Percentiles rank a stretch among this genome's conserved stretches.
Evolutionary conservation across 352 stramenopile genomes (phyloP).

Genomic region (Phytophthora megakarya): DNA sequence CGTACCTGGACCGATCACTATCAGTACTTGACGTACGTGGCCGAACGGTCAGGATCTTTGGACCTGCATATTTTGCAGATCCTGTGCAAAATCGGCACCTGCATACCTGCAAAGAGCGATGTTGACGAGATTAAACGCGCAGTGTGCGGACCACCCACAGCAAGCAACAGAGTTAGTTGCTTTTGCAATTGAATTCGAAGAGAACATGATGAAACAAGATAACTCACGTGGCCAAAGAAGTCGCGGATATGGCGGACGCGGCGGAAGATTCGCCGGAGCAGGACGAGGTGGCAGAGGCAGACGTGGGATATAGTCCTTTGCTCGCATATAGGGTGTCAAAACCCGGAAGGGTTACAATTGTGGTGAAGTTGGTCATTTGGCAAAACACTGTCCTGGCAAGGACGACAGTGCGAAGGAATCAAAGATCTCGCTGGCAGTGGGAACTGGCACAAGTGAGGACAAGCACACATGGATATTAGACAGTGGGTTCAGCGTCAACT

Average conservation of each 20-base stretch:
- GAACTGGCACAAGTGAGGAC: background rate
- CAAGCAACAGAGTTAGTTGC: constrained; percentile 2
- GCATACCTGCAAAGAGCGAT: background rate
- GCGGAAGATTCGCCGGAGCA: background rate
- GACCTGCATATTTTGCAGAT: constrained; percentile 4
- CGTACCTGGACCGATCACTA: constrained; percentile 12
- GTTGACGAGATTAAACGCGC: constrained; percentile 7
- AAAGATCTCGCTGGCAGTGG: background rate
- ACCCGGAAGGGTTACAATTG: constrained; percentile 1
- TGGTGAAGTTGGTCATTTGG: background rate
- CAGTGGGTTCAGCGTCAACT: no score
- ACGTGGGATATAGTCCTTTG: background rate
- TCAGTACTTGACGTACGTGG: constrained; percentile 11
- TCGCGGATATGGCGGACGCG: background rate
- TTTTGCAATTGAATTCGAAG: constrained; percentile 6
- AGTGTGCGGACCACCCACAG: constrained; percentile 1
- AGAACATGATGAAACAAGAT: background rate
- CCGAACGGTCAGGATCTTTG: background rate
- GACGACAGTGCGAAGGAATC: background rate
- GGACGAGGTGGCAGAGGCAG: background rate
- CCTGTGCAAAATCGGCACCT: constrained; percentile 3
- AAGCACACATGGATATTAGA: no score
- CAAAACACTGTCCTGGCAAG: background rate
- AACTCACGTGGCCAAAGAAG: background rate
- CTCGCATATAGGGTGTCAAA: background rate